Evolutionary conservation across 257 asterid species (phyloP).

Genomic region (Solanum raphanifolium): DNA sequence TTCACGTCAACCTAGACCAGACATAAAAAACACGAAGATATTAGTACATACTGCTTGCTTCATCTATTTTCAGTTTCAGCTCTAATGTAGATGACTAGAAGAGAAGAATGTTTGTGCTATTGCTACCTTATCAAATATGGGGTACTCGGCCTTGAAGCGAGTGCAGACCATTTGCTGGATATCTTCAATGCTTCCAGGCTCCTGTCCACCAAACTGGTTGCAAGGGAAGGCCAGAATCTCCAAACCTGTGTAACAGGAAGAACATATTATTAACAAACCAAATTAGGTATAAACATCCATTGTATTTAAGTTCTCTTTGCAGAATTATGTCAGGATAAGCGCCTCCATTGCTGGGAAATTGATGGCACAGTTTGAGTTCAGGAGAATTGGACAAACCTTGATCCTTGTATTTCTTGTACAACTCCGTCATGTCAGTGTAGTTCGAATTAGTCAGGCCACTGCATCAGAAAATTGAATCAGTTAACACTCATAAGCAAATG

Average conservation of each 20-base stretch:
- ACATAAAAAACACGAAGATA: not conserved
- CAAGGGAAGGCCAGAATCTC: slow-evolving; percentile 96
- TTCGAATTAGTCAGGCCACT: slow-evolving; percentile 84
- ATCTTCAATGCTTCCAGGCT: slow-evolving; percentile 85
- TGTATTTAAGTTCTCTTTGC: not conserved
- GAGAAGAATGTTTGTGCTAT: not conserved
- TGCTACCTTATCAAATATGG: slow-evolving; percentile 74
- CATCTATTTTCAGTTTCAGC: not conserved
- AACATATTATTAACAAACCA: not conserved
- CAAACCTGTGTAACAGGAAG: slow-evolving; percentile 31
- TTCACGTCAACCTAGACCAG: slow-evolving; percentile 64
- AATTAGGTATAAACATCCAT: not conserved
- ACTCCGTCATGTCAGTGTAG: slow-evolving; percentile 53
- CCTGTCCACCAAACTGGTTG: slow-evolving; percentile 89
- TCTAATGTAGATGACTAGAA: not conserved
- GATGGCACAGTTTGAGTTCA: not conserved
- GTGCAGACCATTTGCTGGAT: slow-evolving; percentile 74
- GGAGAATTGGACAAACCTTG: slow-evolving; percentile 33
- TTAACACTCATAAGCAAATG: no score
- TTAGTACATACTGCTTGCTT: not conserved
- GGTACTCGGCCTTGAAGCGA: slow-evolving; percentile 87
- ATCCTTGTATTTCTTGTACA: slow-evolving; percentile 68
- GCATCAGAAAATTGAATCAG: slow-evolving; percentile 17
- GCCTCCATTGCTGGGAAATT: not conserved
- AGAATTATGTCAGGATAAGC: not conserved